These are phyloP conservation scores for Thalassiosira hispida DNA, from an alignment of 352 stramenopile genomes.

Conservation along the genomic window DNA sequence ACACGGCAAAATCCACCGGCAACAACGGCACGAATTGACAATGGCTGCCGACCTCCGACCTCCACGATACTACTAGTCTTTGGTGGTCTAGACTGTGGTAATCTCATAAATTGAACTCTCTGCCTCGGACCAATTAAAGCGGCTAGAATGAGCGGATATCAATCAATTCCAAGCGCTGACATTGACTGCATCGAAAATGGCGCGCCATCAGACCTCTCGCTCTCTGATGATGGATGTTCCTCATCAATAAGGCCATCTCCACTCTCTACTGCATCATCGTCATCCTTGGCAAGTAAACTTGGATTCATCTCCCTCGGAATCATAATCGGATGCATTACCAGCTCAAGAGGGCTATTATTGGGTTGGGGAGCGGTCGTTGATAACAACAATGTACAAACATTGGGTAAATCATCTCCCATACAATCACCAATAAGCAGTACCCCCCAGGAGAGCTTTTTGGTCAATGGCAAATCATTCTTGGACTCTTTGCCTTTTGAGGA, in stretches of 20 bases:
- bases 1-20: too few relatives aligned
- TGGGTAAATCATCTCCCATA: background rate
- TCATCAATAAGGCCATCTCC: too few relatives aligned
- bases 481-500: conserved; percentile 47
- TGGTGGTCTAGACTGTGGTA: too few relatives aligned
- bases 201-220: background rate
- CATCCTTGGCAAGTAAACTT: background rate
- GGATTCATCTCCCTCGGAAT: background rate
- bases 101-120: too few relatives aligned
- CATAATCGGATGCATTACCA: too few relatives aligned
- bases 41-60: too few relatives aligned
- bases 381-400: background rate
- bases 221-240: too few relatives aligned
- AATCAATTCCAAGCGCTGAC: conserved; percentile 1
- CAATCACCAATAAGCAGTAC: background rate
- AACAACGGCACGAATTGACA: too few relatives aligned
- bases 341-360: background rate
- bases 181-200: conserved; percentile 3
- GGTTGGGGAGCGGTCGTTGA: background rate
- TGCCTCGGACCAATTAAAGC: too few relatives aligned
- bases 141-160: conserved; percentile 16
- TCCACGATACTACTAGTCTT: too few relatives aligned
- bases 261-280: background rate
- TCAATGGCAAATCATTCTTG: conserved; percentile 35
- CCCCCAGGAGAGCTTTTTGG: background rate